phyloP scores from a whole-genome alignment of 306 rosid species.

The Arachis stenosperma region DNA sequence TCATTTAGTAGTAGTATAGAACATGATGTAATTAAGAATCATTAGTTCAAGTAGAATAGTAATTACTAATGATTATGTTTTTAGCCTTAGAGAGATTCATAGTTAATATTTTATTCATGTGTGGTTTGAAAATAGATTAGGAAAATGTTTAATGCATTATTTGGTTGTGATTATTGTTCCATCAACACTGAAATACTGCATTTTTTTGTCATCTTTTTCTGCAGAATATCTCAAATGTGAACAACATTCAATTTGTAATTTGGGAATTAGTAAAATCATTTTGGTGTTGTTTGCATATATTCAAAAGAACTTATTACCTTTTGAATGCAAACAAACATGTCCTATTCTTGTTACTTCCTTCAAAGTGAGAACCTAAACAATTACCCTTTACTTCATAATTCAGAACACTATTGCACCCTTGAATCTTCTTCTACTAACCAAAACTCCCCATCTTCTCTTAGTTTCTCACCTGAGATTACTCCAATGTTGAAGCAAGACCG shows the following conservation, averaged over 20 bases:
- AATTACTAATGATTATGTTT: no score
- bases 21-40: not conserved
- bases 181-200: slow-evolving; percentile 6
- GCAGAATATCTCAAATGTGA: slow-evolving; percentile 47
- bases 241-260: slow-evolving; percentile 20
- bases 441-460: slow-evolving; percentile 57
- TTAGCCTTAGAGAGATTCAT: not conserved
- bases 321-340: slow-evolving; percentile 48
- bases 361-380: slow-evolving; percentile 42
- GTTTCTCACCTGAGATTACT: slow-evolving; percentile 60
- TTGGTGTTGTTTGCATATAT: slow-evolving; percentile 20
- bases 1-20: not conserved
- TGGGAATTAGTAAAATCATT: slow-evolving; percentile 5
- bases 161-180: slow-evolving; percentile 16
- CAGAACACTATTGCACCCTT: slow-evolving; percentile 52
- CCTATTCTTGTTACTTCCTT: slow-evolving; percentile 44
- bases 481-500: slow-evolving; percentile 62
- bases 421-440: slow-evolving; percentile 61
- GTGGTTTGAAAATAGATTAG: slow-evolving; percentile 31
- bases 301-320: slow-evolving; percentile 20
- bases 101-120: slow-evolving; percentile 9
- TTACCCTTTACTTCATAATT: slow-evolving; percentile 47
- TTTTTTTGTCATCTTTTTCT: slow-evolving; percentile 36
- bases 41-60: not conserved
- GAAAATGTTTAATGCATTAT: not conserved